Base-by-base conservation (phyloP, 768 basidiomycete species). In the Asterophora lycoperdoides region DNA sequence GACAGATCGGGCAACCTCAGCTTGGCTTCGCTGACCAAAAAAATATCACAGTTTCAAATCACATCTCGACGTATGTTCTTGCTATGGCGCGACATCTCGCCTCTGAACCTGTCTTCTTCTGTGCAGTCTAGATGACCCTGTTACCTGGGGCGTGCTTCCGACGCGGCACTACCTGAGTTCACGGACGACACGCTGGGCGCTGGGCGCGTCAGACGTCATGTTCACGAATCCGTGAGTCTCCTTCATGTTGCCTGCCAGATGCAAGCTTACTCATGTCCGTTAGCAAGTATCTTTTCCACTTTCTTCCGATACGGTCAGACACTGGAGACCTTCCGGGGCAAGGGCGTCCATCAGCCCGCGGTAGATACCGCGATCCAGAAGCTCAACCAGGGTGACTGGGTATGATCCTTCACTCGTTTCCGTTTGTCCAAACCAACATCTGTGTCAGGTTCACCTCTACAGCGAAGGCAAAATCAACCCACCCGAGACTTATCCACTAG, bases 281-380 rank as follows among this genome's bases (percentile, higher is more conserved):
- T 63, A 78, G 74, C 54, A 64, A 93, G 91, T 65, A 56, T 90
- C 38, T 83, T 87, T 72, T 86, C 87, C 0, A 71, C 78, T 45
- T 95, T 96, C 73, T 96, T 98, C 66, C 76, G 83, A 42, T 75
- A 81, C 10, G 94, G 94, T 8, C 94, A 96, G 66, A 91, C 92
- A 17, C 74, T 96, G 48, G 92, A 98, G 66, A 96, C 93, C 0
- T 84, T 92, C 61, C 77, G 94, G 41, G 94, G 94, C n/a, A 76
- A 78, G 23, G 94, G 94, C 2, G 80, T 96, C 46, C 86, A 86
- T 64, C 94, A 98, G 61, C 77, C 81, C 18, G 89, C 94, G 11
- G 77, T 98, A 4, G 86, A 96, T 64, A 59, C 70, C n/a, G 91
- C 93, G 2, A 86, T 93, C 33, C 72, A 81, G 42, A 85, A 86